Conservation (phyloP, 176 grass and related monocot species). For the Juncus inflexus region DNA sequence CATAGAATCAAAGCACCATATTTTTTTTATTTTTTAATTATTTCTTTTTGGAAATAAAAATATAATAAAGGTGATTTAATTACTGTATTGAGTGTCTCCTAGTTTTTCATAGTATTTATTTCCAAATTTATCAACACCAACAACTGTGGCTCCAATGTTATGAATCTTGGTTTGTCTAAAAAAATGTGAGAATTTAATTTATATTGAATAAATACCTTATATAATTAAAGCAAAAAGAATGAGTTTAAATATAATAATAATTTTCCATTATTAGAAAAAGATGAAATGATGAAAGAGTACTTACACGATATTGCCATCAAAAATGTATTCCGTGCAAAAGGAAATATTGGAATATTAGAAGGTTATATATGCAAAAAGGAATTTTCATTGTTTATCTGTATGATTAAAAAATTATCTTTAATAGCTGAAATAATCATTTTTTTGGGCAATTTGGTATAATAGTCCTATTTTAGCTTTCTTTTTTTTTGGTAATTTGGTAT, state of each 20-base stretch:
- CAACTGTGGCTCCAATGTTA: slow-evolving; percentile 72
- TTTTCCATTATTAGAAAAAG: slow-evolving; percentile 19
- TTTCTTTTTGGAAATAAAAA: not conserved
- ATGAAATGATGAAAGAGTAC: slow-evolving; percentile 14
- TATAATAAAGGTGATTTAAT: slow-evolving; percentile 18
- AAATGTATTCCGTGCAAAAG: slow-evolving; percentile 57
- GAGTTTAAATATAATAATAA: not conserved
- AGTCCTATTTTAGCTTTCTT: too few species aligned
- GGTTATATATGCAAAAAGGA: not conserved
- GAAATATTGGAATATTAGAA: slow-evolving; percentile 7
- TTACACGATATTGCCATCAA: slow-evolving; percentile 91
- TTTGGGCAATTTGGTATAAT: too few species aligned
- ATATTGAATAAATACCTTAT: slow-evolving; percentile 2
- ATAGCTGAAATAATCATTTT: too few species aligned
- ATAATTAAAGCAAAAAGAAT: not conserved
- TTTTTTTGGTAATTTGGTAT: too few species aligned
- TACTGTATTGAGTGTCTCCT: slow-evolving; percentile 69
- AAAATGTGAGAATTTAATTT: slow-evolving; percentile 6
- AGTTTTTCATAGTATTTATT: slow-evolving; percentile 94
- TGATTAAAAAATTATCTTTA: too few species aligned
- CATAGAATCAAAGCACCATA: not conserved
- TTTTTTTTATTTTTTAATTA: too few species aligned
- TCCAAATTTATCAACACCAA: slow-evolving; percentile 87
- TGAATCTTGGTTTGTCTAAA: slow-evolving; percentile 99
- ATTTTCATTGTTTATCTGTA: not conserved